Conservation (phyloP, 306 rosid species). For the Glycine latifolia region DNA sequence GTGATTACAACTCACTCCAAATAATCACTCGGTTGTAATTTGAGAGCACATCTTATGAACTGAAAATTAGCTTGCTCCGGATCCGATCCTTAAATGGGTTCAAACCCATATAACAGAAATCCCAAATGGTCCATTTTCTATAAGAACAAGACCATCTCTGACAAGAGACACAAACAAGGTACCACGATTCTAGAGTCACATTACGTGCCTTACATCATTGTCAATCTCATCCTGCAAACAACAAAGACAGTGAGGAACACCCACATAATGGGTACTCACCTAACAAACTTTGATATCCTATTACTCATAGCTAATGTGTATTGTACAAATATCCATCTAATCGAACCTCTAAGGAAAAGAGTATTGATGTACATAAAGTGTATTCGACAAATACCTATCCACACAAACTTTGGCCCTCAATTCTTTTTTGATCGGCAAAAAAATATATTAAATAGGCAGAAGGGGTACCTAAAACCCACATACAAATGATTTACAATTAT, state of each 20-base stretch:
- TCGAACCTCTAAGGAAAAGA: neutral
- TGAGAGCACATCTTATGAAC: neutral
- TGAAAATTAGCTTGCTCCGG: neutral
- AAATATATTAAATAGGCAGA: too few relatives aligned
- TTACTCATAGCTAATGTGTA: neutral
- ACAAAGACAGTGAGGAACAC: neutral
- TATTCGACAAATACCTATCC: neutral
- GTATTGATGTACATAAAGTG: neutral
- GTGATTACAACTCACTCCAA: neutral
- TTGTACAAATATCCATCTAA: neutral
- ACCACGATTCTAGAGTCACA: neutral
- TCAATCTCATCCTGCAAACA: constrained; percentile 16
- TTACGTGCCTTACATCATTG: constrained; percentile 14
- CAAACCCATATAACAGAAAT: neutral
- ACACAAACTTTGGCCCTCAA: neutral
- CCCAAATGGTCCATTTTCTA: neutral
- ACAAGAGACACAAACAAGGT: neutral
- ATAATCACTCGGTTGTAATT: neutral
- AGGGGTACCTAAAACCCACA: too few relatives aligned
- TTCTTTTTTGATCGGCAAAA: too few relatives aligned
- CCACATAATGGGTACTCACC: neutral
- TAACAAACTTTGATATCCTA: neutral
- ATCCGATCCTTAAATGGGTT: neutral
- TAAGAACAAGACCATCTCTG: constrained; percentile 7
- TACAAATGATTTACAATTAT: too few relatives aligned